These are phyloP conservation scores for Pelargonium cotyledonis DNA, from an alignment of 441 rosid species.

Conservation along the genomic window DNA sequence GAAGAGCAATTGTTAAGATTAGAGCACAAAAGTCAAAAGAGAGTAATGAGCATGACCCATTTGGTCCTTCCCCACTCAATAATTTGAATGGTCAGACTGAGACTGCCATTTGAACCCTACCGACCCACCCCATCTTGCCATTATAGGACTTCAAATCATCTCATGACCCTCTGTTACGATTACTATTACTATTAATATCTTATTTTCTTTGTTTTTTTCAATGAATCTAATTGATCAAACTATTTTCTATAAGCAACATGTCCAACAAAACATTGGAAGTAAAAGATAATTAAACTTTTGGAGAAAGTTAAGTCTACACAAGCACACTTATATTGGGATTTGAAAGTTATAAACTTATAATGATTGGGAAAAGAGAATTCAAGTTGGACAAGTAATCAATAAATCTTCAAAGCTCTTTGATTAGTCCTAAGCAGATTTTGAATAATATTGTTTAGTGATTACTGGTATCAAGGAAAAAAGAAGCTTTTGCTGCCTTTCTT, in stretches of 20 bases:
- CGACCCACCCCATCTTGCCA: neutral
- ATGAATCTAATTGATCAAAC: too few relatives aligned
- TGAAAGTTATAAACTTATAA: neutral
- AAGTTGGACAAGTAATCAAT: too few relatives aligned
- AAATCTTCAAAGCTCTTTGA: too few relatives aligned
- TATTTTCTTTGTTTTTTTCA: too few relatives aligned
- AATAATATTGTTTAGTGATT: neutral
- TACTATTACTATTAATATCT: too few relatives aligned
- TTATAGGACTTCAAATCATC: neutral
- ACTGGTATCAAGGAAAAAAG: too few relatives aligned
- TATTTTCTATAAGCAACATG: neutral
- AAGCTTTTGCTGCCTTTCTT: slow-evolving; percentile 1
- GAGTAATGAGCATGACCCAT: slow-evolving; percentile 6
- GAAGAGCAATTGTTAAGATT: neutral
- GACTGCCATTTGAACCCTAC: too few relatives aligned
- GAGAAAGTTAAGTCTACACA: neutral
- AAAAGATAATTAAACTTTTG: neutral
- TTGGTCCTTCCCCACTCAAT: neutral
- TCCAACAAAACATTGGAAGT: neutral
- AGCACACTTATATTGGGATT: neutral
- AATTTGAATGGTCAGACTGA: neutral
- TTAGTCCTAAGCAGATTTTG: neutral
- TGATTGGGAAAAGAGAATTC: too few relatives aligned
- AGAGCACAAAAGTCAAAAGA: neutral
- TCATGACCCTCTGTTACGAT: too few relatives aligned